Conservation (phyloP, 805 yeast genomes). For the Wickerhamiella lipophila region DNA sequence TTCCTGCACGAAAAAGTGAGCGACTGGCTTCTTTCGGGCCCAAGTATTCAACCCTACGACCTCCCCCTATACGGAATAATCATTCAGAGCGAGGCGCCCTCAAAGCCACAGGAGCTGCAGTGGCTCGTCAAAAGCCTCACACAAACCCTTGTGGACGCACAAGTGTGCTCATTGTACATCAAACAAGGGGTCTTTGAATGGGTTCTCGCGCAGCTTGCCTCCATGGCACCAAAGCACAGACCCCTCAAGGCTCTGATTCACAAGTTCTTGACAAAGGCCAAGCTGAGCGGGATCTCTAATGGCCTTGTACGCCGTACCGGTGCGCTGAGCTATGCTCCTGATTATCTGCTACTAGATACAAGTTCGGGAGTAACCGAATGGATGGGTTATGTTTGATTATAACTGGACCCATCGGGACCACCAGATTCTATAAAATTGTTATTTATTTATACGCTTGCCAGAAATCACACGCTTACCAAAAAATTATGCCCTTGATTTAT, state of each 20-base stretch:
- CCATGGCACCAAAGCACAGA: constrained; percentile 11
- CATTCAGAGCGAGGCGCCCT: constrained; percentile 21
- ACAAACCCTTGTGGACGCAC: constrained; percentile 34
- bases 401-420: too few relatives aligned
- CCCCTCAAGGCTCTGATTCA: constrained; percentile 14
- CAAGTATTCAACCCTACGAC: constrained; percentile 33
- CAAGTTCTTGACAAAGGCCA: constrained; percentile 15
- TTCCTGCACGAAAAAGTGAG: constrained; percentile 57
- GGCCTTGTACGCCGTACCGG: constrained; percentile 16
- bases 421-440: too few relatives aligned
- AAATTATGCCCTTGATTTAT: too few relatives aligned
- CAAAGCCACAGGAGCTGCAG: constrained; percentile 41
- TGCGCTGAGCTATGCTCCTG: constrained; percentile 12
- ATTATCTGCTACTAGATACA: neutral
- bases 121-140: constrained; percentile 52
- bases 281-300: constrained; percentile 15
- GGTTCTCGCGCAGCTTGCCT: constrained; percentile 34
- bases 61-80: constrained; percentile 32
- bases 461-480: too few relatives aligned
- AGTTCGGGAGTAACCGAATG: constrained; percentile 2
- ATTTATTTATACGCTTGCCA: too few relatives aligned
- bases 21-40: constrained; percentile 51
- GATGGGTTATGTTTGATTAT: constrained; percentile 7
- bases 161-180: constrained; percentile 44
- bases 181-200: constrained; percentile 54